A percentile compares a stretch with the other conserved stretches of the same genome.
These are phyloP conservation scores for Talaromyces wortmannii DNA, from an alignment of 495 filamentous ascomycete genomes.

Conservation along the genomic window DNA sequence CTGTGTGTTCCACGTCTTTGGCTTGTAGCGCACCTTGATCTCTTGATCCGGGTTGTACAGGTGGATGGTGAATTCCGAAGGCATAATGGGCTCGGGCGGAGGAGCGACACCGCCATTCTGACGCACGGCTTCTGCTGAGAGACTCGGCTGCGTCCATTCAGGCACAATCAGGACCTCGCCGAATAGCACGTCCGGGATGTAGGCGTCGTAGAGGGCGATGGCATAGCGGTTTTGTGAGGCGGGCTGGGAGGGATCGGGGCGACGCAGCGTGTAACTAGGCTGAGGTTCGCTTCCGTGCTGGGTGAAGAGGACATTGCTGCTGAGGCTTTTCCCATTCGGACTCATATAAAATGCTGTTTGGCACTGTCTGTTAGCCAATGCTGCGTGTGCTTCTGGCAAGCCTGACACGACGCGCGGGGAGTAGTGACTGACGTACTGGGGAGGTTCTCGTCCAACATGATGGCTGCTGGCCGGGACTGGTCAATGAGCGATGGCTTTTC, in stretches of 20 bases:
- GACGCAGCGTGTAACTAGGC: constrained; percentile 70
- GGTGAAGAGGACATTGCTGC: constrained; percentile 60
- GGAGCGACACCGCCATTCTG: constrained; percentile 63
- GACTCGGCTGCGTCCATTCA: constrained; percentile 73
- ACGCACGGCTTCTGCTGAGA: constrained; percentile 74
- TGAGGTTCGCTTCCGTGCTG: constrained; percentile 74
- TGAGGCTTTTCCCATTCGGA: constrained; percentile 40
- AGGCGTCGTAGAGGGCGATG: constrained; percentile 75
- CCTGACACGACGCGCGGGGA: not conserved
- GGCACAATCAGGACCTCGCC: constrained; percentile 82
- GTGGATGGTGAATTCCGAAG: constrained; percentile 71
- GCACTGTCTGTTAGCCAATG: constrained; percentile 16
- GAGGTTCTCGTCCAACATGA: constrained; percentile 92
- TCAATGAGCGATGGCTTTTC: not conserved
- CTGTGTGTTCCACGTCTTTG: constrained; percentile 69
- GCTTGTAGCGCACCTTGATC: constrained; percentile 60
- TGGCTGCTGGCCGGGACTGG: constrained; percentile 5
- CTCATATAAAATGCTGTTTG: constrained; percentile 58
- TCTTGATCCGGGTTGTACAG: constrained; percentile 94
- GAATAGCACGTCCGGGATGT: constrained; percentile 73
- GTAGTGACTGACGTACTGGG: constrained; percentile 54
- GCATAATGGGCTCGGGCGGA: constrained; percentile 68
- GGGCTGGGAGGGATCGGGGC: constrained; percentile 61
- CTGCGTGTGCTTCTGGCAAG: not conserved
- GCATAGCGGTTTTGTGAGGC: constrained; percentile 77